Evolutionary conservation across 2,329 filamentous ascomycete species (phyloP).

Genomic region (Arachnomyces sp.): DNA sequence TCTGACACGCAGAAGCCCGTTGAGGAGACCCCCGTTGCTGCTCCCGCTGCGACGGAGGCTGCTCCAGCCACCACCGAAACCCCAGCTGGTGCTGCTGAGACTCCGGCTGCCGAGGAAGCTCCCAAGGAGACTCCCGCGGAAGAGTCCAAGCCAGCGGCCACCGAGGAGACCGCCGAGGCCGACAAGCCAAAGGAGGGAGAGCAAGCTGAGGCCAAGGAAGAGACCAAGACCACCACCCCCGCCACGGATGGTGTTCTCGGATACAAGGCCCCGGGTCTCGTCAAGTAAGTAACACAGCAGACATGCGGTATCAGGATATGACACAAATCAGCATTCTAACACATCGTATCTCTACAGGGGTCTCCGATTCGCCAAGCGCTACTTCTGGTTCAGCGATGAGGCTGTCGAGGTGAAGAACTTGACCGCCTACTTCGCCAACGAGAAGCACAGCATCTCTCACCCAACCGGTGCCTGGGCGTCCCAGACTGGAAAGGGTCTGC

Average conservation of each 20-base stretch:
- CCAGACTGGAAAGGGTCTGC: slow-evolving; percentile 88
- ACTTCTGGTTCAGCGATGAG: slow-evolving; percentile 78
- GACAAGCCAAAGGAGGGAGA: slow-evolving; percentile 25
- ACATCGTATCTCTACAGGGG: slow-evolving; percentile 49
- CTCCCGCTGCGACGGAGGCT: slow-evolving; percentile 26
- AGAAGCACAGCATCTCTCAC: slow-evolving; percentile 76
- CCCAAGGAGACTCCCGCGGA: slow-evolving; percentile 23
- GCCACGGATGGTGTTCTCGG: slow-evolving; percentile 77
- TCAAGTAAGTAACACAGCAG: slow-evolving; percentile 64
- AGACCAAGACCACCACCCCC: slow-evolving; percentile 50
- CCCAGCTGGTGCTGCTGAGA: slow-evolving; percentile 29
- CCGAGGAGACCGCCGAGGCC: slow-evolving; percentile 26
- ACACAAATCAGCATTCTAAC: too few relatives aligned
- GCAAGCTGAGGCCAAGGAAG: slow-evolving; percentile 23
- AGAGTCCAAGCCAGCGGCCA: slow-evolving; percentile 38
- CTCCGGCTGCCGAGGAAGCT: slow-evolving; percentile 24
- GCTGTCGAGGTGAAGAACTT: slow-evolving; percentile 68
- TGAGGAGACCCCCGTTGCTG: slow-evolving; percentile 48
- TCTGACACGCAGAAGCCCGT: slow-evolving; percentile 66
- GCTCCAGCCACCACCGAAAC: slow-evolving; percentile 23
- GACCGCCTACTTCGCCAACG: slow-evolving; percentile 69
- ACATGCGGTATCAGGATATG: too few relatives aligned
- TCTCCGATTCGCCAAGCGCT: slow-evolving; percentile 84
- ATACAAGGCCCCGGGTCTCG: slow-evolving; percentile 81
- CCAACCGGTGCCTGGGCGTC: slow-evolving; percentile 80